Conservation (phyloP, 805 yeast species). For the Debaryomyces maramus region DNA sequence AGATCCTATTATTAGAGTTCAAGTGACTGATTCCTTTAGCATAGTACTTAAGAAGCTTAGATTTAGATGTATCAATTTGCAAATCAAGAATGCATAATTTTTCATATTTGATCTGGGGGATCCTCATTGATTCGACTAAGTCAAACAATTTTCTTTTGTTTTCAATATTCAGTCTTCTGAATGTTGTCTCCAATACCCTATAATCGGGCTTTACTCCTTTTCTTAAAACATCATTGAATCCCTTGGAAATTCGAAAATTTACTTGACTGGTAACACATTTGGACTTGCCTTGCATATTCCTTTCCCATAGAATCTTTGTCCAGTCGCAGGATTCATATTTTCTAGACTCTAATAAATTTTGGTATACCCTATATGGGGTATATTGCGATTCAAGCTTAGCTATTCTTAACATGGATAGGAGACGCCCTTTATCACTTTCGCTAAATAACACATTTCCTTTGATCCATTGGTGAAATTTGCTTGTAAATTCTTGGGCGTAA, state of each 20-base stretch:
- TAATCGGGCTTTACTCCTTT: slow-evolving; percentile 39
- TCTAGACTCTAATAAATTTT: slow-evolving; percentile 12
- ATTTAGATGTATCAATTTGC: slow-evolving; percentile 17
- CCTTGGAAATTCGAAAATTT: slow-evolving; percentile 29
- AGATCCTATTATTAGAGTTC: slow-evolving; percentile 27
- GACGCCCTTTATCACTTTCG: slow-evolving; percentile 10
- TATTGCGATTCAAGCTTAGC: slow-evolving; percentile 23
- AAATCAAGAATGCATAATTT: slow-evolving; percentile 19
- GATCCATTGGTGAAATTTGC: slow-evolving; percentile 15
- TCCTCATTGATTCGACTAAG: slow-evolving; percentile 17
- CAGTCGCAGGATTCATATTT: slow-evolving; percentile 28
- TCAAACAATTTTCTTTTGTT: slow-evolving; percentile 25
- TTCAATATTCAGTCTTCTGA: slow-evolving; percentile 23
- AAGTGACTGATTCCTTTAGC: slow-evolving; percentile 13
- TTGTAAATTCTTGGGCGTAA: slow-evolving; percentile 23
- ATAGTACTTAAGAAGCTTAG: slow-evolving; percentile 16
- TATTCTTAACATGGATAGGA: slow-evolving; percentile 17
- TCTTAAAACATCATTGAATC: slow-evolving; percentile 32
- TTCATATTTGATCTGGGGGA: slow-evolving; percentile 9
- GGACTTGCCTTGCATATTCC: slow-evolving; percentile 13
- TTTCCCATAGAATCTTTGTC: slow-evolving; percentile 18
- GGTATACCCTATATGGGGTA: slow-evolving; percentile 25
- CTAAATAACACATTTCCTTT: slow-evolving; percentile 8
- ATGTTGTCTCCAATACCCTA: slow-evolving; percentile 30
- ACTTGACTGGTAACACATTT: slow-evolving; percentile 23